phyloP scores from a whole-genome alignment of 2,329 filamentous ascomycete genomes.

The Thielaviopsis ethacetica region DNA sequence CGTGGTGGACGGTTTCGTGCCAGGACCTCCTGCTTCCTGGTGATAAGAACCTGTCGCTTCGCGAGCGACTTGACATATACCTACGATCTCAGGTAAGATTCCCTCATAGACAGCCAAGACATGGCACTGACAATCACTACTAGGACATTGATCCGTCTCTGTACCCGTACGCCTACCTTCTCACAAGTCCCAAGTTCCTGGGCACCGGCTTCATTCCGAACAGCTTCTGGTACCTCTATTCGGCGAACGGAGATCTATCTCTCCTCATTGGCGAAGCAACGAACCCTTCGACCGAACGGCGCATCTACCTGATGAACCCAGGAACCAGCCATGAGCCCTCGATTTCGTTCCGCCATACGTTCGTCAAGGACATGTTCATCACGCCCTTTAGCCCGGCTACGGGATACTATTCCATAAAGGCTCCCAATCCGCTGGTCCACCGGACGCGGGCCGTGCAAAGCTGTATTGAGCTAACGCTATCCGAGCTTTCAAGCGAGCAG shows the following conservation, averaged over 20 bases:
- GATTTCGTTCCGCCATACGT: slow-evolving; percentile 18
- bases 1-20: slow-evolving; percentile 44
- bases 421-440: slow-evolving; percentile 22
- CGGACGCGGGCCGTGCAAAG: background rate
- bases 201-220: slow-evolving; percentile 61
- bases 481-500: background rate
- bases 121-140: slow-evolving; percentile 4
- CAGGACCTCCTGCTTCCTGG: slow-evolving; percentile 45
- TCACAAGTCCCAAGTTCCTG: slow-evolving; percentile 53
- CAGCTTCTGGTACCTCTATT: slow-evolving; percentile 68
- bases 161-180: slow-evolving; percentile 53
- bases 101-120: background rate
- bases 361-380: slow-evolving; percentile 60
- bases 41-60: slow-evolving; percentile 32
- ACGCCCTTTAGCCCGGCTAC: slow-evolving; percentile 55
- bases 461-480: background rate
- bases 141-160: slow-evolving; percentile 40
- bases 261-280: slow-evolving; percentile 60
- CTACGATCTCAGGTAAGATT: slow-evolving; percentile 36
- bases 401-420: slow-evolving; percentile 34
- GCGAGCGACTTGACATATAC: slow-evolving; percentile 45
- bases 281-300: slow-evolving; percentile 59
- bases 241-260: slow-evolving; percentile 34
- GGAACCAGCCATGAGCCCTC: slow-evolving; percentile 6
- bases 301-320: slow-evolving; percentile 45